Percentiles rank a stretch among this genome's conserved stretches.
phyloP scores from a whole-genome alignment of 371 early-diverging fungal genomes.

The Rhizopus arrhizus region DNA sequence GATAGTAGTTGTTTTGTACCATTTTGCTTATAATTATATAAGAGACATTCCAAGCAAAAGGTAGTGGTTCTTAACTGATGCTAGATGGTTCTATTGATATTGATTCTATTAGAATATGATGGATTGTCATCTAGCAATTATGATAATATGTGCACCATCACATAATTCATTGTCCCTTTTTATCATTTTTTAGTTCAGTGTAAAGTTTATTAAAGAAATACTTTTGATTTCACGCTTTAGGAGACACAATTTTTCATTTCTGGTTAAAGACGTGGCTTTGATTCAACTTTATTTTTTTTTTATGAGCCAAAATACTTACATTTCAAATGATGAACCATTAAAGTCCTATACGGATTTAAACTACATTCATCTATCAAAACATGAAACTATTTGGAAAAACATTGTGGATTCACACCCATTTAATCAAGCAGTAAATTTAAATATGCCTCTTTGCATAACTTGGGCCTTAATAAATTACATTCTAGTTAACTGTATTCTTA shows the following conservation, averaged over 20 bases:
- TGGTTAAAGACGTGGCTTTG: background rate
- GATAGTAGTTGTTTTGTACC: too few species aligned
- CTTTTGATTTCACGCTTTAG: background rate
- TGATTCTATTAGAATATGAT: too few species aligned
- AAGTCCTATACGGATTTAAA: slow-evolving; percentile 28
- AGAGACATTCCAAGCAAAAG: too few species aligned
- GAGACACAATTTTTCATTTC: too few species aligned
- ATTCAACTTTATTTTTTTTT: background rate
- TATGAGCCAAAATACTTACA: slow-evolving; percentile 34
- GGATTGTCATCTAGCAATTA: too few species aligned
- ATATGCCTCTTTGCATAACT: background rate
- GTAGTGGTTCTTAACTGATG: too few species aligned
- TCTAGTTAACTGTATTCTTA: slow-evolving; percentile 29
- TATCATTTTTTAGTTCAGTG: too few species aligned
- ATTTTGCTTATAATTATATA: too few species aligned
- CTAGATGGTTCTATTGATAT: too few species aligned
- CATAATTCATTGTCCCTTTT: too few species aligned
- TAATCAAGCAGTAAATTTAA: slow-evolving; percentile 49
- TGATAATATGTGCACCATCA: too few species aligned
- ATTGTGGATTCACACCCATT: slow-evolving; percentile 54
- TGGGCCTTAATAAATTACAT: background rate
- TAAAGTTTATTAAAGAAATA: too few species aligned
- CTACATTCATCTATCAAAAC: slow-evolving; percentile 33
- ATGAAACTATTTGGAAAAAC: slow-evolving; percentile 28
- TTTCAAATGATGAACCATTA: slow-evolving; percentile 14